Evolutionary conservation across 1,284 basidiomycete genomes (phyloP).

Genomic region (Singerocomus inundabilis): DNA sequence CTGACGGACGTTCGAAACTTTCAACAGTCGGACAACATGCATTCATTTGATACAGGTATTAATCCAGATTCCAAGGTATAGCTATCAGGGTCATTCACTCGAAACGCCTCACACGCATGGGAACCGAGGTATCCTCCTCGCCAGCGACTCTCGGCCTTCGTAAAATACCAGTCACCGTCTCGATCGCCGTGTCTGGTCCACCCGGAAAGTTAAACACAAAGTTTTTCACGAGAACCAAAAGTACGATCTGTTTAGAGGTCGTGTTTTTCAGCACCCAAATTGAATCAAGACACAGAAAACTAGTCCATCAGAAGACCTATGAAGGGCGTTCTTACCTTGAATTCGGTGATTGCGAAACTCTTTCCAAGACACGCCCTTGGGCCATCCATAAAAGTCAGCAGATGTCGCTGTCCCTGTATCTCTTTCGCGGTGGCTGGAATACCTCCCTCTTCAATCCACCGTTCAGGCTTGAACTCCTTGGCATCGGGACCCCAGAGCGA

Average conservation of each 20-base stretch:
- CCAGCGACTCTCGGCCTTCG: slow-evolving; percentile 45
- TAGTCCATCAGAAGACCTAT: background rate
- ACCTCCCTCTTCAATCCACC: slow-evolving; percentile 37
- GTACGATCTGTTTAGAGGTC: slow-evolving; percentile 37
- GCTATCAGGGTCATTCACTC: too few relatives aligned
- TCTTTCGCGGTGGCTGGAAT: slow-evolving; percentile 20
- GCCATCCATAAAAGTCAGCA: slow-evolving; percentile 33
- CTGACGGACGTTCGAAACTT: too few relatives aligned
- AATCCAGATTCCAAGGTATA: too few relatives aligned
- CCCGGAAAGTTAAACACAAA: slow-evolving; percentile 45
- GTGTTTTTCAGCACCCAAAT: background rate
- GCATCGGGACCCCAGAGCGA: slow-evolving; percentile 47
- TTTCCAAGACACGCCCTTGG: slow-evolving; percentile 34
- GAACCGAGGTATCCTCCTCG: slow-evolving; percentile 39
- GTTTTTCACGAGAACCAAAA: slow-evolving; percentile 45
- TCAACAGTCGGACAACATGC: too few relatives aligned
- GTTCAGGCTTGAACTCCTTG: slow-evolving; percentile 39
- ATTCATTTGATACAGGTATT: too few relatives aligned
- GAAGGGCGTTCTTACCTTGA: slow-evolving; percentile 23
- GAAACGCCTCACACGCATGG: slow-evolving; percentile 37
- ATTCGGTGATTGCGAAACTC: slow-evolving; percentile 32
- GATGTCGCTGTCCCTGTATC: slow-evolving; percentile 29
- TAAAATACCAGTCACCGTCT: slow-evolving; percentile 36
- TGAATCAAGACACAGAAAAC: background rate
- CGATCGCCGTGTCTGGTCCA: slow-evolving; percentile 42